Conservation (phyloP, 2,329 filamentous ascomycete genomes). For the Cladosporium sp. region DNA sequence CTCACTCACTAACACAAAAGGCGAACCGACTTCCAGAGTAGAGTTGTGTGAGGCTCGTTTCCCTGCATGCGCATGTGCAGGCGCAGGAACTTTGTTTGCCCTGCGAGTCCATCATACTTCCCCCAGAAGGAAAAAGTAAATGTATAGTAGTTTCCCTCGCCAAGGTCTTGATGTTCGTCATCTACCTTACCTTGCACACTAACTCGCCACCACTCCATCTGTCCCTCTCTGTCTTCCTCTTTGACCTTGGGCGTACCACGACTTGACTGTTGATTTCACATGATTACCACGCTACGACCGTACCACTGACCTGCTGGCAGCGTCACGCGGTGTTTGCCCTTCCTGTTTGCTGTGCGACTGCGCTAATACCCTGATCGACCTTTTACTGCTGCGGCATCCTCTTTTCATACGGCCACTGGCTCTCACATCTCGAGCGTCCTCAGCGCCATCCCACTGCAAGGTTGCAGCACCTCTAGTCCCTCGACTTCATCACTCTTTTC, state of each 20-base stretch:
- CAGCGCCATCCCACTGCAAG: too few species aligned
- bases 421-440: too few species aligned
- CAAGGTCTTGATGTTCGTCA: constrained; percentile 12
- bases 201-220: neutral
- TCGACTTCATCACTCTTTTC: neutral
- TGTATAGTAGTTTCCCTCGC: neutral
- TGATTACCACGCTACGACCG: neutral
- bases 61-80: neutral
- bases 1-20: too few species aligned
- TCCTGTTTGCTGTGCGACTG: constrained; percentile 5
- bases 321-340: constrained; percentile 2
- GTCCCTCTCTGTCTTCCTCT: neutral
- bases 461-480: neutral
- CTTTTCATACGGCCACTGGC: too few species aligned
- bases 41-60: neutral
- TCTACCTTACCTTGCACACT: neutral
- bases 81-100: neutral
- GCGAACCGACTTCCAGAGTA: neutral
- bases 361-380: neutral
- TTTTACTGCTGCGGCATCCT: neutral
- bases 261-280: too few species aligned
- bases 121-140: neutral
- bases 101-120: neutral
- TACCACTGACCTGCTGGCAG: constrained; percentile 11
- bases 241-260: too few species aligned